These are phyloP conservation scores for Penicillium sp. DNA, from an alignment of 2,329 filamentous ascomycete species.

Conservation along the genomic window DNA sequence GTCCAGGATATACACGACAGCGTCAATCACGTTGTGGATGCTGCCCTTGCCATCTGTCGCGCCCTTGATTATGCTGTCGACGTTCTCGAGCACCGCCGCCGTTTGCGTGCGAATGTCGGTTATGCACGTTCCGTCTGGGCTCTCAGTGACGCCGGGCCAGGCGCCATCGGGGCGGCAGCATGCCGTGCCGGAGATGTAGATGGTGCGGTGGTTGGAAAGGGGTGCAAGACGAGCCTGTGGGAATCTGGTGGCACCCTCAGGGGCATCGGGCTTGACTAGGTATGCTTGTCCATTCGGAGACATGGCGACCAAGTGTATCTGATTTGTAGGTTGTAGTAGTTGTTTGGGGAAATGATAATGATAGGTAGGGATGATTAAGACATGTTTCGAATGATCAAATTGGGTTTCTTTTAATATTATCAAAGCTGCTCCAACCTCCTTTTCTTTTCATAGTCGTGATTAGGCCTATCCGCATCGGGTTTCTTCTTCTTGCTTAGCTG, in stretches of 20 bases:
- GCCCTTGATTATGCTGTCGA: slow-evolving; percentile 40
- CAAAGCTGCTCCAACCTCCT: neutral
- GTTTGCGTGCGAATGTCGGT: slow-evolving; percentile 41
- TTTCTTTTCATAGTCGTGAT: too few species aligned
- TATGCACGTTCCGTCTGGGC: slow-evolving; percentile 34
- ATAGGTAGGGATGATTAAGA: too few species aligned
- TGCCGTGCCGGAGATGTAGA: slow-evolving; percentile 44
- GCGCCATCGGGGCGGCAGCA: slow-evolving; percentile 35
- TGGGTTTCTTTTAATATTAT: neutral
- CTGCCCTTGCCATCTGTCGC: slow-evolving; percentile 37
- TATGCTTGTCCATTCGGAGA: slow-evolving; percentile 36
- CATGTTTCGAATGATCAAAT: too few species aligned
- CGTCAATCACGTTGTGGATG: slow-evolving; percentile 41
- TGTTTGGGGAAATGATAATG: neutral
- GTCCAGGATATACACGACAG: slow-evolving; percentile 43
- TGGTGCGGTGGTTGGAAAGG: slow-evolving; percentile 32
- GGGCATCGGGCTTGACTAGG: slow-evolving; percentile 31
- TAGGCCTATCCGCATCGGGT: neutral
- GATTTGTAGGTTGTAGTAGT: neutral
- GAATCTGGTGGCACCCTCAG: slow-evolving; percentile 28
- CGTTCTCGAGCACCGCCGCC: slow-evolving; percentile 38
- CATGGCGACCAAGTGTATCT: slow-evolving; percentile 18
- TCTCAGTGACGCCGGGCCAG: slow-evolving; percentile 36
- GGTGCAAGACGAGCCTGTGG: slow-evolving; percentile 40
- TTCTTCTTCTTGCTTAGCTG: neutral